Evolutionary conservation across 2,329 filamentous ascomycete genomes (phyloP).

Genomic region (Trichoderma hamatum): DNA sequence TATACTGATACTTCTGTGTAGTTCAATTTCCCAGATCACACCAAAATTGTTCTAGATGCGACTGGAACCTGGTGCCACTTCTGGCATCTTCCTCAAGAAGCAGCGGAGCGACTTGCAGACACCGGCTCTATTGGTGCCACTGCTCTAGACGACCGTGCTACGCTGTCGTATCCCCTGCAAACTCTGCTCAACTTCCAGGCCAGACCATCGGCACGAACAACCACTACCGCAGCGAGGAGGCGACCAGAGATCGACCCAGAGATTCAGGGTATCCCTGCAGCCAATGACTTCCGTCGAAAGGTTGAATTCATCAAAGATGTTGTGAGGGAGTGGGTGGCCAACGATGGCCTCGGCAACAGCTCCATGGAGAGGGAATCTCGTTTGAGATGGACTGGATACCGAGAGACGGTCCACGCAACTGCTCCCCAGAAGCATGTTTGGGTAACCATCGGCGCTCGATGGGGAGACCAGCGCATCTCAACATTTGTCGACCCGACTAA

Average conservation of each 20-base stretch:
- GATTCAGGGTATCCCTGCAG: slow-evolving; percentile 66
- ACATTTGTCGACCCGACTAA: slow-evolving; percentile 59
- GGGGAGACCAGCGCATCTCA: slow-evolving; percentile 59
- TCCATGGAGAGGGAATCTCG: slow-evolving; percentile 58
- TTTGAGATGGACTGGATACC: slow-evolving; percentile 60
- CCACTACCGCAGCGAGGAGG: slow-evolving; percentile 53
- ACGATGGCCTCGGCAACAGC: slow-evolving; percentile 71
- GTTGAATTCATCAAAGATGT: slow-evolving; percentile 71
- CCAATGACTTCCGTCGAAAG: slow-evolving; percentile 75
- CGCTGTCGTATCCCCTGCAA: slow-evolving; percentile 72
- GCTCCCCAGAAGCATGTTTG: slow-evolving; percentile 66
- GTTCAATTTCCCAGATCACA: slow-evolving; percentile 89
- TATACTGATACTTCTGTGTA: slow-evolving; percentile 42
- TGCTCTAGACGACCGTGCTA: slow-evolving; percentile 70
- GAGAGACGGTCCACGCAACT: slow-evolving; percentile 57
- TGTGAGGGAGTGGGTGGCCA: slow-evolving; percentile 70
- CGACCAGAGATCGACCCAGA: slow-evolving; percentile 64
- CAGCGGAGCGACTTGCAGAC: slow-evolving; percentile 64
- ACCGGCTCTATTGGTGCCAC: slow-evolving; percentile 70
- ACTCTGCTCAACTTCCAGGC: slow-evolving; percentile 71
- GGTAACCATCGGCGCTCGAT: slow-evolving; percentile 67
- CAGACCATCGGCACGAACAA: slow-evolving; percentile 46
- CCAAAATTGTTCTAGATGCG: slow-evolving; percentile 77
- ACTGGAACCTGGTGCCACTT: slow-evolving; percentile 78
- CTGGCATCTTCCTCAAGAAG: slow-evolving; percentile 73